These are phyloP conservation scores for Pseudognaphalium luteoalbum DNA, from an alignment of 129 eudicot genomes.

Conservation along the genomic window DNA sequence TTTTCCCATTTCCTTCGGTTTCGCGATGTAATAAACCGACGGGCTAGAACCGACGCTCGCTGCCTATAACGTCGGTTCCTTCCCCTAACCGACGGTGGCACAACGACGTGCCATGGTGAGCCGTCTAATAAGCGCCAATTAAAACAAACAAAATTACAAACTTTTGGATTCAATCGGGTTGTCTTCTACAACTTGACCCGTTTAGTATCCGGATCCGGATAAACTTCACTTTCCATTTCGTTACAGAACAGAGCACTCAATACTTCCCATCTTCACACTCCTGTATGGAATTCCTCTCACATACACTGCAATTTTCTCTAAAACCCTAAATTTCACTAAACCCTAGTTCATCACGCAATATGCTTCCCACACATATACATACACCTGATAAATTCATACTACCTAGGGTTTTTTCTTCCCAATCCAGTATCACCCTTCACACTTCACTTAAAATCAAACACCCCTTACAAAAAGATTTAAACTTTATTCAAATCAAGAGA, in stretches of 20 bases:
- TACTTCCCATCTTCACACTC: slow-evolving; percentile 12
- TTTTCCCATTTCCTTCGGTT: too few species aligned
- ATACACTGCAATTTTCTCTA: slow-evolving; percentile 21
- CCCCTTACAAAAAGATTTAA: slow-evolving; percentile 18
- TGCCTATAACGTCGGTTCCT: too few species aligned
- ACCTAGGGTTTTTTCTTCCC: slow-evolving; percentile 31
- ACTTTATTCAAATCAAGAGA: slow-evolving; percentile 19
- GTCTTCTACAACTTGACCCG: slow-evolving; percentile 25
- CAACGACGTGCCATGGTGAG: too few species aligned
- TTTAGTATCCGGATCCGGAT: slow-evolving; percentile 31
- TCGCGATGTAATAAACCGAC: too few species aligned
- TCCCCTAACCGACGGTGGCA: too few species aligned
- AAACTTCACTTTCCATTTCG: slow-evolving; percentile 16
- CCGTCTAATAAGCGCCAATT: too few species aligned
- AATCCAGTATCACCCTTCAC: slow-evolving; percentile 25
- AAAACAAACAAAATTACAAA: too few species aligned
- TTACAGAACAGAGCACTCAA: slow-evolving; percentile 20
- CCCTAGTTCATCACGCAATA: slow-evolving; percentile 34
- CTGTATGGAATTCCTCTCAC: slow-evolving; percentile 19
- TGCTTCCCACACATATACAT: slow-evolving; percentile 22
- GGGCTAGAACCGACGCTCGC: too few species aligned
- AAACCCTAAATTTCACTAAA: slow-evolving; percentile 39
- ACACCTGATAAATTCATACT: slow-evolving; percentile 21
- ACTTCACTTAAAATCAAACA: slow-evolving; percentile 31
- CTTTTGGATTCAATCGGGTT: neutral